Percentiles rank a stretch among this genome's conserved stretches.
These are phyloP conservation scores for Candida maris DNA, from an alignment of 805 yeast species.

Conservation along the genomic window DNA sequence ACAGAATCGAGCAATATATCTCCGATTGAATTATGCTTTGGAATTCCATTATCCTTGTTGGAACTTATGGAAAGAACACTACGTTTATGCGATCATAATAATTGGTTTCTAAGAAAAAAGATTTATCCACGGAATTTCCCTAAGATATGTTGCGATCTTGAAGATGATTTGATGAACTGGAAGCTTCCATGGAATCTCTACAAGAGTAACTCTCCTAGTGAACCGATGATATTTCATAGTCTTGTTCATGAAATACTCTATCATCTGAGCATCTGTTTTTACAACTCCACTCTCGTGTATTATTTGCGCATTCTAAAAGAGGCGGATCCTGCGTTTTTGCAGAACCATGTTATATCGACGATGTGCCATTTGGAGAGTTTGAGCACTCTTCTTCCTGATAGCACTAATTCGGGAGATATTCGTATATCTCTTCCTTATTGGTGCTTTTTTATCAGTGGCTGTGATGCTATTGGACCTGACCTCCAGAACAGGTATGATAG, in stretches of 20 bases:
- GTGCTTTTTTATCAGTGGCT: constrained; percentile 44
- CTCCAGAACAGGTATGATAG: constrained; percentile 34
- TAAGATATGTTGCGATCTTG: constrained; percentile 50
- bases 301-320: constrained; percentile 46
- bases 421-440: constrained; percentile 43
- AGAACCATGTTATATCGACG: constrained; percentile 33
- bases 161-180: constrained; percentile 49
- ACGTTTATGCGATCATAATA: constrained; percentile 49
- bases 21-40: constrained; percentile 40
- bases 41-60: constrained; percentile 45
- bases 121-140: constrained; percentile 54
- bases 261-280: constrained; percentile 38
- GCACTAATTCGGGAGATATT: constrained; percentile 19
- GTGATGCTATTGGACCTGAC: constrained; percentile 33
- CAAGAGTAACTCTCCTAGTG: constrained; percentile 15
- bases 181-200: constrained; percentile 42
- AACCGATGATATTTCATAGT: constrained; percentile 29
- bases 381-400: constrained; percentile 16
- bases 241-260: constrained; percentile 39
- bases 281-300: constrained; percentile 41
- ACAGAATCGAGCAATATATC: constrained; percentile 9
- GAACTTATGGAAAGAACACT: constrained; percentile 44
- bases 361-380: constrained; percentile 35
- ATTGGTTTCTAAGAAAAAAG: constrained; percentile 39
- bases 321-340: constrained; percentile 33